phyloP scores from a whole-genome alignment of 78 protist genomes.

The Planoprotostelium fungivorum region DNA sequence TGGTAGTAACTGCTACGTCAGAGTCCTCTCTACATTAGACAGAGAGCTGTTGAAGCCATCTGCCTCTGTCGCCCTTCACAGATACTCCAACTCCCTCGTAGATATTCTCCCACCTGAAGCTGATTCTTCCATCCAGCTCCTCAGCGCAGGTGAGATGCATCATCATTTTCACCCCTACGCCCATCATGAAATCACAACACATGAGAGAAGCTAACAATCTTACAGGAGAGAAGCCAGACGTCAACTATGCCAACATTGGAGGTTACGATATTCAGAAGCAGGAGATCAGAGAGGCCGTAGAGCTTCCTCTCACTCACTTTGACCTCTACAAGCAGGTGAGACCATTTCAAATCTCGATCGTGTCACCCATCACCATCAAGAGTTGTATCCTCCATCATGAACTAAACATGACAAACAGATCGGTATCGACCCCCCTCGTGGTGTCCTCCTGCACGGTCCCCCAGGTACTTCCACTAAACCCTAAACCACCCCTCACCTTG shows the following conservation, averaged over 20 bases:
- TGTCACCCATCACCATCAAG: neutral
- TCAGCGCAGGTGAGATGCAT: constrained; percentile 74
- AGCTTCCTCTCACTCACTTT: constrained; percentile 96
- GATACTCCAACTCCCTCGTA: constrained; percentile 93
- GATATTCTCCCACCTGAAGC: constrained; percentile 98
- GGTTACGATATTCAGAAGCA: constrained; percentile 99
- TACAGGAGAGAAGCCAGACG: constrained; percentile 58
- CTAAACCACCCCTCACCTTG: neutral
- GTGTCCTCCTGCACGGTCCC: constrained; percentile 99
- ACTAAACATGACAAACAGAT: too few relatives aligned
- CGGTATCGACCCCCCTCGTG: constrained; percentile 99
- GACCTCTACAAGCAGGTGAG: constrained; percentile 91
- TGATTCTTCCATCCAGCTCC: constrained; percentile 90
- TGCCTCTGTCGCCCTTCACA: constrained; percentile 92
- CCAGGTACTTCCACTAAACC: constrained; percentile 85
- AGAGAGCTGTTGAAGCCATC: constrained; percentile 98
- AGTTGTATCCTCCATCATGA: too few relatives aligned
- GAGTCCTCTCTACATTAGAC: constrained; percentile 96
- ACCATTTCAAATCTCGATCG: too few relatives aligned
- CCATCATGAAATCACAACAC: neutral
- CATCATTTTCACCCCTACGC: constrained; percentile 65
- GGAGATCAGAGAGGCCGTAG: constrained; percentile 99
- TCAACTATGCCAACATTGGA: constrained; percentile 90
- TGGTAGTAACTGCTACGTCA: constrained; percentile 91
- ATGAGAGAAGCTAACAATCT: neutral